Evolutionary conservation across 164 flowering plant genomes (phyloP).

Genomic region (Vitis rupestris): DNA sequence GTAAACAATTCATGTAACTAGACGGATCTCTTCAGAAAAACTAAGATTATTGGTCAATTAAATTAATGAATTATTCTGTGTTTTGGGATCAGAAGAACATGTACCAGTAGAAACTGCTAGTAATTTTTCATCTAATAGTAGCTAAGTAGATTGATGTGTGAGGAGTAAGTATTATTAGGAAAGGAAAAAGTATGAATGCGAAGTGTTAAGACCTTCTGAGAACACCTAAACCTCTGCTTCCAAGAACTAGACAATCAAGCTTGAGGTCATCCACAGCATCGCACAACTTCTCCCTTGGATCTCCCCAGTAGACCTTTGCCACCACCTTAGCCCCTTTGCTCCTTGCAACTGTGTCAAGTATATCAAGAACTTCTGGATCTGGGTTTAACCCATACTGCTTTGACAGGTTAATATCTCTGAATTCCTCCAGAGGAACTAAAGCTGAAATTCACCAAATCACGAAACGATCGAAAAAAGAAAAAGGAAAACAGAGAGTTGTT

Average conservation of each 20-base stretch:
- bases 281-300: slow-evolving; percentile 69
- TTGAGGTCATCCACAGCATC: slow-evolving; percentile 68
- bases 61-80: no score
- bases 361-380: slow-evolving; percentile 58
- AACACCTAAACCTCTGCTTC: slow-evolving; percentile 67
- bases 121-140: background rate
- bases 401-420: slow-evolving; percentile 35
- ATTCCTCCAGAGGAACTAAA: slow-evolving; percentile 65
- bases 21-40: no score
- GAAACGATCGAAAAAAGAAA: background rate
- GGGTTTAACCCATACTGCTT: slow-evolving; percentile 54
- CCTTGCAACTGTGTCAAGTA: slow-evolving; percentile 48
- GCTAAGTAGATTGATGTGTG: background rate
- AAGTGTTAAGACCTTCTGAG: slow-evolving; percentile 46
- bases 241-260: slow-evolving; percentile 61
- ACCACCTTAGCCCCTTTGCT: slow-evolving; percentile 49
- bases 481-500: background rate
- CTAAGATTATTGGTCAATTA: no score
- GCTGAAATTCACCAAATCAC: slow-evolving; percentile 31
- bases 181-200: background rate
- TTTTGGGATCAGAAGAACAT: no score
- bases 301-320: slow-evolving; percentile 77
- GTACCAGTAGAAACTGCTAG: no score
- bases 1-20: no score
- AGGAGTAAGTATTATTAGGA: background rate